These are phyloP conservation scores for Thamnidium elegans DNA, from an alignment of 192 early-diverging fungal genomes.

Conservation along the genomic window DNA sequence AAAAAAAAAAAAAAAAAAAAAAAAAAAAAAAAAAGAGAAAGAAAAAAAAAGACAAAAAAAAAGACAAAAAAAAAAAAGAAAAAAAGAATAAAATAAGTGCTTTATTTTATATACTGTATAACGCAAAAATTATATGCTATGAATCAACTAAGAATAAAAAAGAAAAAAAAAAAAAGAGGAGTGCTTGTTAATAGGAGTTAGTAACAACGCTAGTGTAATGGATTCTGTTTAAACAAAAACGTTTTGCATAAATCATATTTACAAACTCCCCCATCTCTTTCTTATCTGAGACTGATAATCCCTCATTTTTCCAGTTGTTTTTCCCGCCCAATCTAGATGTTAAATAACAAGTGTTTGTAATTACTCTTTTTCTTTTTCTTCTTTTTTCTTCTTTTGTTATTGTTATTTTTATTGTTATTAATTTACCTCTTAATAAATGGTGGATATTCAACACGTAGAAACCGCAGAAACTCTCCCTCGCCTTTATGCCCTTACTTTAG, in stretches of 20 bases:
- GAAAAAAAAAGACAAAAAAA: constrained; percentile 11
- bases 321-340: no score
- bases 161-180: no score
- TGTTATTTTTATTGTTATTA: background rate
- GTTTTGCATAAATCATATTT: constrained; percentile 4
- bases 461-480: constrained; percentile 6
- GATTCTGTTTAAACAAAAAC: no score
- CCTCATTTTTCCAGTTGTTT: background rate
- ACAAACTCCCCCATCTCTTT: background rate
- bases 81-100: background rate
- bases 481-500: constrained; percentile 49
- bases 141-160: no score
- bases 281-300: constrained; percentile 22
- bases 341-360: no score
- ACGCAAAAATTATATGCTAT: no score
- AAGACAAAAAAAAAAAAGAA: constrained; percentile 14
- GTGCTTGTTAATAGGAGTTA: no score
- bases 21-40: constrained; percentile 12
- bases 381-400: constrained; percentile 8
- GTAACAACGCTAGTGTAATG: no score
- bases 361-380: background rate
- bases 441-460: background rate
- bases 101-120: no score
- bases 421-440: no score
- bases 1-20: constrained; percentile 3